Evolutionary conservation across 768 basidiomycete genomes (phyloP).

Genomic region (Phaffia tasmanica): DNA sequence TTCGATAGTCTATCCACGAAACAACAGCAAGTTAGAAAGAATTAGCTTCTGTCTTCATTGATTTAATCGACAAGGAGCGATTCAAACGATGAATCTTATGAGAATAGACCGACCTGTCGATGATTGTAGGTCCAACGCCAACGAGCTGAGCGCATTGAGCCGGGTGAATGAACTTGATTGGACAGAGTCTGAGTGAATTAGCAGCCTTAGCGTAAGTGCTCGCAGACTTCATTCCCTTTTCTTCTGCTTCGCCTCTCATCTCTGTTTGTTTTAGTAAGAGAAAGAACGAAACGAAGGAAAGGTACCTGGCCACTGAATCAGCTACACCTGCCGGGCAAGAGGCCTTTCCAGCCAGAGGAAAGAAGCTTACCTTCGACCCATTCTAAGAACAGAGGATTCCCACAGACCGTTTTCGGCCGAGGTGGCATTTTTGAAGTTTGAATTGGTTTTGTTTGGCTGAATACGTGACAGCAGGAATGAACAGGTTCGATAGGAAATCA

Average conservation of each 20-base stretch:
- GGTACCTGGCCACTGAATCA: too few relatives aligned
- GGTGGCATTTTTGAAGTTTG: too few relatives aligned
- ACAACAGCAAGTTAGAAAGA: neutral
- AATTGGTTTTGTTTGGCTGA: too few relatives aligned
- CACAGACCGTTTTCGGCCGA: neutral
- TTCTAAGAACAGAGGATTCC: slow-evolving; percentile 17
- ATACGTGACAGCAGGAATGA: too few relatives aligned
- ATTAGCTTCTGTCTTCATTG: neutral
- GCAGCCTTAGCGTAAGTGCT: slow-evolving; percentile 10
- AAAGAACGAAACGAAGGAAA: neutral
- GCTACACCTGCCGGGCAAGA: neutral
- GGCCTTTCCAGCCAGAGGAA: neutral
- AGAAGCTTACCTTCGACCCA: slow-evolving; percentile 17
- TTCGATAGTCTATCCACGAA: neutral
- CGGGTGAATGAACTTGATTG: slow-evolving; percentile 6
- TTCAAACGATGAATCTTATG: neutral
- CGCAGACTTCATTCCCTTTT: slow-evolving; percentile 10
- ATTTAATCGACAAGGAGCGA: neutral
- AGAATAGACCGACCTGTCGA: neutral
- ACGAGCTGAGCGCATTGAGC: neutral
- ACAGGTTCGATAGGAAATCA: too few relatives aligned
- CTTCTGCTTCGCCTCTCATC: slow-evolving; percentile 4
- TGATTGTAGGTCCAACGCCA: slow-evolving; percentile 16
- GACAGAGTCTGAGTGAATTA: slow-evolving; percentile 8
- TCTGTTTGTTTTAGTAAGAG: neutral